Evolutionary conservation across 2,329 filamentous ascomycete species (phyloP).

Genomic region (Tolypocladium sp.): DNA sequence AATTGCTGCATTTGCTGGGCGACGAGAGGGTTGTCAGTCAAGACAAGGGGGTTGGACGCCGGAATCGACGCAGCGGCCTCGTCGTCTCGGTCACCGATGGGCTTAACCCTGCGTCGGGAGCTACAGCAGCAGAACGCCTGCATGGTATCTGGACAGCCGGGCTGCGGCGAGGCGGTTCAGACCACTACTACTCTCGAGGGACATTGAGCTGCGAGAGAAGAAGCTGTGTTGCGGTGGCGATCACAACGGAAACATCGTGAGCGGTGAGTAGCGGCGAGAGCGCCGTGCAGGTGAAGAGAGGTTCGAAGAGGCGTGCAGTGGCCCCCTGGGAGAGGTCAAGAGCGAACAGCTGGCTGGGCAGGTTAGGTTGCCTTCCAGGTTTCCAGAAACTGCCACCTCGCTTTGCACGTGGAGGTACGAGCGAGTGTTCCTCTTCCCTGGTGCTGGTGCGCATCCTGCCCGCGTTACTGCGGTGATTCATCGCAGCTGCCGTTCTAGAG

Average conservation of each 20-base stretch:
- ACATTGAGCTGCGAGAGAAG: not conserved
- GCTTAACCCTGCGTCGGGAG: constrained; percentile 2
- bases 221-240: not conserved
- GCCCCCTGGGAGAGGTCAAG: not conserved
- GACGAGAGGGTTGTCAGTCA: not conserved
- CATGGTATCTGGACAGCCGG: constrained; percentile 3
- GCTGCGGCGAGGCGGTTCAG: not conserved
- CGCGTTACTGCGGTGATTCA: no score
- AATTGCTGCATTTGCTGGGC: not conserved
- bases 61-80: not conserved
- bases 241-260: not conserved
- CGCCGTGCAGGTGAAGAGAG: not conserved
- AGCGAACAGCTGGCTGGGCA: not conserved
- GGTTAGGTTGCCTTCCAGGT: not conserved
- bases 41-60: not conserved
- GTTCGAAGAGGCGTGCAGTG: not conserved
- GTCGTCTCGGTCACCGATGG: not conserved
- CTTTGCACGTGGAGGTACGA: not conserved
- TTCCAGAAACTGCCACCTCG: not conserved
- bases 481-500: no score
- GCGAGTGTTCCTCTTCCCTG: not conserved
- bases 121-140: constrained; percentile 15
- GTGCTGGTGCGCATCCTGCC: not conserved
- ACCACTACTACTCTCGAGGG: not conserved
- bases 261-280: not conserved